phyloP scores from a whole-genome alignment of 2,329 filamentous ascomycete genomes.

The Alternaria dauci region DNA sequence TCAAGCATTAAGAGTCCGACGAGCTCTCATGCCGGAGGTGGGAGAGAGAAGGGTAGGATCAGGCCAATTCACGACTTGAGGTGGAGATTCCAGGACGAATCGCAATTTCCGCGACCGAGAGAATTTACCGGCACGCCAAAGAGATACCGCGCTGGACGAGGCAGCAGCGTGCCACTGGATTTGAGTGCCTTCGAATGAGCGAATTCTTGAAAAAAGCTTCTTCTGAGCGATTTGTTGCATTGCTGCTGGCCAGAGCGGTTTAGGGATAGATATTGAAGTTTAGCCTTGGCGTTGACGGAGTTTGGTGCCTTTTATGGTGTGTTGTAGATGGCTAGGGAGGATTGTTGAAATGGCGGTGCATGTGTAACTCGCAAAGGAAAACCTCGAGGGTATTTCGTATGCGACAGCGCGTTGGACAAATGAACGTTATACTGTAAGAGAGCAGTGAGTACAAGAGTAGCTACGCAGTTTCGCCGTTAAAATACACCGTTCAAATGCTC shows the following conservation, averaged over 20 bases:
- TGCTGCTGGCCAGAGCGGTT: slow-evolving; percentile 13
- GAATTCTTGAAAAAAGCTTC: neutral
- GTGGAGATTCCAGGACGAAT: slow-evolving; percentile 88
- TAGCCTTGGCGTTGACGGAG: slow-evolving; percentile 32
- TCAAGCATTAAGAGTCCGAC: slow-evolving; percentile 34
- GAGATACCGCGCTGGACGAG: slow-evolving; percentile 87
- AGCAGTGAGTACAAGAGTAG: neutral
- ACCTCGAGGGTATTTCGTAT: neutral
- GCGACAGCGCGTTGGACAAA: neutral
- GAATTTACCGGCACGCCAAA: slow-evolving; percentile 78
- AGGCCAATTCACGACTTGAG: slow-evolving; percentile 76
- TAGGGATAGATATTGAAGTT: slow-evolving; percentile 20
- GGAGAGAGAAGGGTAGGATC: slow-evolving; percentile 39
- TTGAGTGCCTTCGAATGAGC: slow-evolving; percentile 66
- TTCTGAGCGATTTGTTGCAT: slow-evolving; percentile 15
- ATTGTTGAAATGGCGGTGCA: neutral
- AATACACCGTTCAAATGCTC: neutral
- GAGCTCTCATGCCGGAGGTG: slow-evolving; percentile 27
- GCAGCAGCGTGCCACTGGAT: slow-evolving; percentile 92
- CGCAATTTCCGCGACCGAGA: slow-evolving; percentile 82
- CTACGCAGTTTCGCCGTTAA: neutral
- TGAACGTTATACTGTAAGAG: neutral
- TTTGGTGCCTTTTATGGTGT: slow-evolving; percentile 1
- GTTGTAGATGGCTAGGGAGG: neutral
- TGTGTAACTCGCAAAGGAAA: neutral